Conservation (phyloP, 305 asterid species). For the Fraxinus ornus region DNA sequence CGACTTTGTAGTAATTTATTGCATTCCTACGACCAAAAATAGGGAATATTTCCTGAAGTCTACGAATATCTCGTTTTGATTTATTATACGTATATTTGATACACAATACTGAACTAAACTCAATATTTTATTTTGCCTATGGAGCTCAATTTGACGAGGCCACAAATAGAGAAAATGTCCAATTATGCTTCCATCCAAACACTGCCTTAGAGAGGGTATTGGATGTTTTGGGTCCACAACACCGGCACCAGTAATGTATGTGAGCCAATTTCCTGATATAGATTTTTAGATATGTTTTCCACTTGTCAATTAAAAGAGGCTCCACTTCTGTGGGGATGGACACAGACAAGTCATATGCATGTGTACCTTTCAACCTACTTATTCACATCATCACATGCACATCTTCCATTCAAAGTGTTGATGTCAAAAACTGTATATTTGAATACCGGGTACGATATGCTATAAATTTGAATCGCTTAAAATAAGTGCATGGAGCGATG, state of each 20-base stretch:
- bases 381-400: neutral
- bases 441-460: neutral
- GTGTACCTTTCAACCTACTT: neutral
- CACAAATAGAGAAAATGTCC: neutral
- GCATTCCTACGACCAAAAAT: neutral
- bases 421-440: neutral
- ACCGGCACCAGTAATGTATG: neutral
- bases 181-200: neutral
- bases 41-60: too few species aligned
- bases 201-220: neutral
- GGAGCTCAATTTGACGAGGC: neutral
- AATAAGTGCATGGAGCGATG: neutral
- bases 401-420: neutral
- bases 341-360: conserved; percentile 28
- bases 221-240: neutral
- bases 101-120: too few species aligned
- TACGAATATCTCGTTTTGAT: too few species aligned
- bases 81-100: too few species aligned
- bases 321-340: conserved; percentile 22
- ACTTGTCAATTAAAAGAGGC: conserved; percentile 8
- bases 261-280: neutral
- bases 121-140: neutral
- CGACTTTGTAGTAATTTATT: neutral
- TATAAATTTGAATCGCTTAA: neutral
- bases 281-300: neutral